Evolutionary conservation across 352 stramenopile species (phyloP), one percentile per base, ranked within the genome.

Genomic region (Thraustochytrium aureum): DNA sequence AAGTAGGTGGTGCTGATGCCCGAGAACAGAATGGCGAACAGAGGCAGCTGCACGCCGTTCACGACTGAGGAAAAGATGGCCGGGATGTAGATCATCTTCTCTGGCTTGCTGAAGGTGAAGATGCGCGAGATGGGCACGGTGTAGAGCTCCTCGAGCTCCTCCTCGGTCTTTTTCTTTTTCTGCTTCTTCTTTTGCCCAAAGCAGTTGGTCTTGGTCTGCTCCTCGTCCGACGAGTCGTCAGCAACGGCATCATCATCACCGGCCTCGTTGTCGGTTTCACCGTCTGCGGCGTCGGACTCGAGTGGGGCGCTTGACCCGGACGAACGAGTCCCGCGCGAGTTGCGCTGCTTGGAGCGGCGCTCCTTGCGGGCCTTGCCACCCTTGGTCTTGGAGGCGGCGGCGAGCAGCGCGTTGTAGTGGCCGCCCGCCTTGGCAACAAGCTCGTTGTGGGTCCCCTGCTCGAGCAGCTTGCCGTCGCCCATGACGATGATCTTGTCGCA

Each of bases 401-500:
- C 43, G 5, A 82, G 30, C n/a, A 82, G 73, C 14, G 73, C 73
- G 17, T n/a, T 61, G 62, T 82, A 82, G 45, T 74, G 37, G 14
- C 62, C 73, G n/a, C n/a, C n/a, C 47, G 60, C 45, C 45, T 82
- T 82, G 2, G 54, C 72, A 50, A 98, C 83, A 22, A 99, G 86
- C 67, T 97, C 89, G 3, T 91, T 87, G 84, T 99, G 95, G 12
- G 90, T 95, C 4, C 95, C 95, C 22, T 93, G 83, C 85, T 99
- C 95, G 2, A 96, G 88, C 32, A 84, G 10, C 30, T 83, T 82
- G 5, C 96, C 96, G 26, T 90, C 84, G 26, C 93, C 86, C 74
- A 99, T 86, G 14, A 99, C 95, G n/a, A 94, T 89, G 69, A 99
- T 99, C 43, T 91, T 88, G 84, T 98, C 92, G 62, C 92, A 94